Evolutionary conservation across 805 yeast genomes (phyloP).

Genomic region (Spathaspora sp.): DNA sequence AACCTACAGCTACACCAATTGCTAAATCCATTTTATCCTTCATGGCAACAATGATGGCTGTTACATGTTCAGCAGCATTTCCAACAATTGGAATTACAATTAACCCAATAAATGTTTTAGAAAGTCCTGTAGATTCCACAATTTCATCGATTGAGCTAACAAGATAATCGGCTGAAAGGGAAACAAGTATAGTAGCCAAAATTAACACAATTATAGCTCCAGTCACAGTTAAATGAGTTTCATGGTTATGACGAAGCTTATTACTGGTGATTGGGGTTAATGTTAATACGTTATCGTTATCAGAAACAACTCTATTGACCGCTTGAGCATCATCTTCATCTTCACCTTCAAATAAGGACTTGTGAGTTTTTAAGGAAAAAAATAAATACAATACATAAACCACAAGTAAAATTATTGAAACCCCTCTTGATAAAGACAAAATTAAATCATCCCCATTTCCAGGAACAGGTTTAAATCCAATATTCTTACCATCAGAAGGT

Average conservation of each 20-base stretch:
- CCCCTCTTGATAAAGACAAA: conserved; percentile 77
- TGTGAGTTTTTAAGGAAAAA: conserved; percentile 89
- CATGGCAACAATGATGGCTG: conserved; percentile 91
- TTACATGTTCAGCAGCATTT: conserved; percentile 97
- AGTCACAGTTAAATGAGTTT: conserved; percentile 44
- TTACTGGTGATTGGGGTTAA: not conserved
- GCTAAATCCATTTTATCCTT: conserved; percentile 98
- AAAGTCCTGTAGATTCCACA: conserved; percentile 78
- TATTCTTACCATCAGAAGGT: conserved; percentile 41
- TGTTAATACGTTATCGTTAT: not conserved
- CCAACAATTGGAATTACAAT: conserved; percentile 95
- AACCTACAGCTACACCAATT: conserved; percentile 94
- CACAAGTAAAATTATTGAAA: conserved; percentile 71
- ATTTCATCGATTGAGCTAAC: conserved; percentile 92
- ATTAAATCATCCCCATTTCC: conserved; percentile 46
- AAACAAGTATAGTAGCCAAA: conserved; percentile 70
- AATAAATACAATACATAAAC: conserved; percentile 76
- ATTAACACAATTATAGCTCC: conserved; percentile 57
- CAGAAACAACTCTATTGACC: not conserved
- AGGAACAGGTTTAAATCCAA: conserved; percentile 32
- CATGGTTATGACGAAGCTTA: conserved; percentile 11
- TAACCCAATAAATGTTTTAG: conserved; percentile 93
- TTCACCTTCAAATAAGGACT: conserved; percentile 60
- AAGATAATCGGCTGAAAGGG: conserved; percentile 87
- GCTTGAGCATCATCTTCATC: not conserved